Conservation (phyloP, 805 yeast genomes). For the Candida alai region DNA sequence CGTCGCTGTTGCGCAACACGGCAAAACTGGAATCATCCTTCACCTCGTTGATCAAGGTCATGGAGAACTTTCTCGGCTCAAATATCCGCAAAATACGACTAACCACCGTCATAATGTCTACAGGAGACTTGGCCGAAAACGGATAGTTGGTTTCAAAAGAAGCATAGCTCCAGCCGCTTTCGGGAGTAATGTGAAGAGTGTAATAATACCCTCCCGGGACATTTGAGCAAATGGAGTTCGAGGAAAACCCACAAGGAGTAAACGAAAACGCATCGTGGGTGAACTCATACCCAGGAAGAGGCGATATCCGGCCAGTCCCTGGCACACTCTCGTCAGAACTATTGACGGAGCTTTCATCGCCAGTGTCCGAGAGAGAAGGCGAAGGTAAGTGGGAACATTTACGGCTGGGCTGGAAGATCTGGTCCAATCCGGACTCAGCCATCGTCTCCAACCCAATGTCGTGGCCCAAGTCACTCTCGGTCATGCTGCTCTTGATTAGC, state of each 20-base stretch:
- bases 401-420: slow-evolving; percentile 36
- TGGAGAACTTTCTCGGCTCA: slow-evolving; percentile 71
- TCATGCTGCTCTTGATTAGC: slow-evolving; percentile 38
- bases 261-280: slow-evolving; percentile 85
- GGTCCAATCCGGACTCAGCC: slow-evolving; percentile 55
- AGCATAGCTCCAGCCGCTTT: slow-evolving; percentile 91
- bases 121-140: slow-evolving; percentile 30
- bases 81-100: slow-evolving; percentile 59
- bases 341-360: slow-evolving; percentile 6
- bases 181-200: slow-evolving; percentile 94
- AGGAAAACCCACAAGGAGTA: slow-evolving; percentile 92
- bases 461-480: slow-evolving; percentile 75
- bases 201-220: slow-evolving; percentile 46
- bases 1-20: slow-evolving; percentile 17
- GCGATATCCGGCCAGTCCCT: neutral
- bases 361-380: slow-evolving; percentile 28
- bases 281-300: slow-evolving; percentile 37
- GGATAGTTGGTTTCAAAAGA: slow-evolving; percentile 89
- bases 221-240: slow-evolving; percentile 69
- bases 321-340: neutral
- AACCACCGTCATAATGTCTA: slow-evolving; percentile 53
- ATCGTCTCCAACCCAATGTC: slow-evolving; percentile 69
- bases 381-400: slow-evolving; percentile 26
- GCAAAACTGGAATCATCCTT: slow-evolving; percentile 8
- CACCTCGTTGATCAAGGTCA: slow-evolving; percentile 29